Conservation (phyloP, 331 rosid species). For the Cydonia oblonga region DNA sequence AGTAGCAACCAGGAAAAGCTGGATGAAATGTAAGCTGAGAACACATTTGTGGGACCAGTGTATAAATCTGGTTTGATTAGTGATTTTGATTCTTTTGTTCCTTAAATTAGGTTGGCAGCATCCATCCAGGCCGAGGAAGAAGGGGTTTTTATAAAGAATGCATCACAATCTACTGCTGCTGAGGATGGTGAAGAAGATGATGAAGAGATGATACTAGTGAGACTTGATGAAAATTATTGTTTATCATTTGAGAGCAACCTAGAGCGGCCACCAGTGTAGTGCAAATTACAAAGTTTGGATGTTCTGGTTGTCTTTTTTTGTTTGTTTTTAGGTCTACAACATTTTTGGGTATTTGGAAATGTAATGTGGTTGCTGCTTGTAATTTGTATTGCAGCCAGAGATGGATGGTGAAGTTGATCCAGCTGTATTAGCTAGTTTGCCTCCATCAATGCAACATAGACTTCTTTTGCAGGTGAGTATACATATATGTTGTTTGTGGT, state of each 20-base stretch:
- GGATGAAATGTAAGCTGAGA: conserved; percentile 57
- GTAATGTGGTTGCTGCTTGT: not conserved
- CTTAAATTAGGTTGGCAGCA: conserved; percentile 60
- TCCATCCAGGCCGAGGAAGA: conserved; percentile 60
- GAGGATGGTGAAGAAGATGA: conserved; percentile 28
- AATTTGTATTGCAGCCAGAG: conserved; percentile 29
- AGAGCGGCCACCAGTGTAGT: not conserved
- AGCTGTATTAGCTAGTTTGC: conserved; percentile 57
- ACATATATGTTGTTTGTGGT: conserved; percentile 15
- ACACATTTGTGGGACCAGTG: not conserved
- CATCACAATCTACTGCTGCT: conserved; percentile 14
- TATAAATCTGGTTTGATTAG: conserved; percentile 8
- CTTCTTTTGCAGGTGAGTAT: conserved; percentile 51
- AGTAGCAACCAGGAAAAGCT: conserved; percentile 49
- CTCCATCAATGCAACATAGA: conserved; percentile 48
- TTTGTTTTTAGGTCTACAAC: not conserved
- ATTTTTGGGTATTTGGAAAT: not conserved
- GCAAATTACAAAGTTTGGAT: not conserved
- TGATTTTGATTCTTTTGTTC: conserved; percentile 18
- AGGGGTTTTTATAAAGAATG: conserved; percentile 20
- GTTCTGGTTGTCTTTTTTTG: too few species aligned
- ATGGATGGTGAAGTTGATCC: conserved; percentile 48
- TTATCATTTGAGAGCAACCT: not conserved
- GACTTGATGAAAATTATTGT: not conserved
- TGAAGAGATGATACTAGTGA: conserved; percentile 47